Conservation (phyloP, 176 grass and related monocot genomes). For the Lolium perenne region DNA sequence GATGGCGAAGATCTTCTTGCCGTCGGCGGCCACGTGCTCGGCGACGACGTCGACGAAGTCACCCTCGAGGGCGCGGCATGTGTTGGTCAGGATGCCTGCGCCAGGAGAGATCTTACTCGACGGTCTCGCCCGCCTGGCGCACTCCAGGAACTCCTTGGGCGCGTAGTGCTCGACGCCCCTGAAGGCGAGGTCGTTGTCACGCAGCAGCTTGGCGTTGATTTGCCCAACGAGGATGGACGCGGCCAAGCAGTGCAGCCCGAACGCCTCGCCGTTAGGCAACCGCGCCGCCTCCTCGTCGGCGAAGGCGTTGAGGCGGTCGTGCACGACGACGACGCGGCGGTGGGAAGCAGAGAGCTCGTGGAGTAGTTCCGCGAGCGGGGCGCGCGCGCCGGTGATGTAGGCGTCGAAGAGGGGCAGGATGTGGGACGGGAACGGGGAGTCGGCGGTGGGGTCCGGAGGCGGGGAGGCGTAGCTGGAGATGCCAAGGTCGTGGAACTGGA, state of each 20-base stretch:
- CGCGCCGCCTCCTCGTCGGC: constrained; percentile 32
- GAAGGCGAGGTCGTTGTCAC: neutral
- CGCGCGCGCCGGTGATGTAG: constrained; percentile 23
- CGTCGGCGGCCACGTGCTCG: neutral
- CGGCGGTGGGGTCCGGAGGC: constrained; percentile 39
- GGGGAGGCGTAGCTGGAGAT: constrained; percentile 47
- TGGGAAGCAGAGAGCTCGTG: constrained; percentile 13
- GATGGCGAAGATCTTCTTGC: constrained; percentile 55
- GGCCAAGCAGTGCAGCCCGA: constrained; percentile 39
- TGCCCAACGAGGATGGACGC: neutral
- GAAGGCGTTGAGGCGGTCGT: constrained; percentile 54
- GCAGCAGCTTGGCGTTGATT: constrained; percentile 31
- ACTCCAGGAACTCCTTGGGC: constrained; percentile 39
- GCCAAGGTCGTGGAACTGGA: constrained; percentile 60
- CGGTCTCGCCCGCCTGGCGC: neutral
- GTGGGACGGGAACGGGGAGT: constrained; percentile 51
- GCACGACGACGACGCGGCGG: constrained; percentile 54
- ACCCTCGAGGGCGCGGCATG: constrained; percentile 50
- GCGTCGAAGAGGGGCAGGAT: constrained; percentile 37
- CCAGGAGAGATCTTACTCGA: neutral
- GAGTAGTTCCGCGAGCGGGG: constrained; percentile 42
- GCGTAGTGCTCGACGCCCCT: neutral
- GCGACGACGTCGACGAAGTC: constrained; percentile 57
- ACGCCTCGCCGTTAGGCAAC: constrained; percentile 37
- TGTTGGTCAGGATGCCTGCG: constrained; percentile 42